Conservation (phyloP, 2,329 filamentous ascomycete species). For the Pseudopithomyces maydicus region DNA sequence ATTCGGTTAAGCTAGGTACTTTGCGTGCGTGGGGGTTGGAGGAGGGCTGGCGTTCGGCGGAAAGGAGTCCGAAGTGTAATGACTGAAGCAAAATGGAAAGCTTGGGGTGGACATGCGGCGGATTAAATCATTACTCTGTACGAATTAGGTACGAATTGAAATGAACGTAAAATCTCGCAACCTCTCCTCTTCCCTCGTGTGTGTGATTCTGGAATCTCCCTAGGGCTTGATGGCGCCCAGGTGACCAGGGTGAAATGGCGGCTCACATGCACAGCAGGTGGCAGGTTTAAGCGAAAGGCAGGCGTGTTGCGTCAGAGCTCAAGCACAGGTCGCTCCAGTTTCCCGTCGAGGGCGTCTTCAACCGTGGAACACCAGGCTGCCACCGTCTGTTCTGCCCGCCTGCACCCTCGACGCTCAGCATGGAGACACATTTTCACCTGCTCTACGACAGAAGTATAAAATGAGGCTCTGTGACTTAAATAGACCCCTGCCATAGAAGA, state of each 20-base stretch:
- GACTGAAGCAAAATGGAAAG: constrained; percentile 1
- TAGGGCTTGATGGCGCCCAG: too few species aligned
- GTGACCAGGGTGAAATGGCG: background rate
- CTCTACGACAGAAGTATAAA: background rate
- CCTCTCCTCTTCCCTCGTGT: background rate
- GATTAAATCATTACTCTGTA: constrained; percentile 9
- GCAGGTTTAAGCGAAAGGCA: constrained; percentile 20
- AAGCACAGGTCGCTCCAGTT: constrained; percentile 14
- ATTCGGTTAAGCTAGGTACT: constrained; percentile 48
- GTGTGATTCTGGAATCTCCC: too few species aligned
- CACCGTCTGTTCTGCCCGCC: constrained; percentile 12
- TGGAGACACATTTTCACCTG: constrained; percentile 5
- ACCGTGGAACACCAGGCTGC: constrained; percentile 22
- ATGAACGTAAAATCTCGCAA: background rate
- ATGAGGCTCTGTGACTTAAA: constrained; percentile 8
- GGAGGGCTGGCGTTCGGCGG: background rate
- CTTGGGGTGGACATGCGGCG: background rate
- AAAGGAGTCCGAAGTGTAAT: background rate
- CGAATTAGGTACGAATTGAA: constrained; percentile 1
- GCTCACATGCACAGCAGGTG: constrained; percentile 1
- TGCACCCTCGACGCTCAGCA: background rate
- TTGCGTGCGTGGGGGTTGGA: too few species aligned
- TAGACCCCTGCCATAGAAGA: background rate
- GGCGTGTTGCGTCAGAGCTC: constrained; percentile 35
- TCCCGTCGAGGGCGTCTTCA: constrained; percentile 16